A percentile compares a stretch with the other conserved stretches of the same genome.
These are phyloP conservation scores for Neurospora africana DNA, from an alignment of 495 filamentous ascomycete genomes.

Conservation along the genomic window DNA sequence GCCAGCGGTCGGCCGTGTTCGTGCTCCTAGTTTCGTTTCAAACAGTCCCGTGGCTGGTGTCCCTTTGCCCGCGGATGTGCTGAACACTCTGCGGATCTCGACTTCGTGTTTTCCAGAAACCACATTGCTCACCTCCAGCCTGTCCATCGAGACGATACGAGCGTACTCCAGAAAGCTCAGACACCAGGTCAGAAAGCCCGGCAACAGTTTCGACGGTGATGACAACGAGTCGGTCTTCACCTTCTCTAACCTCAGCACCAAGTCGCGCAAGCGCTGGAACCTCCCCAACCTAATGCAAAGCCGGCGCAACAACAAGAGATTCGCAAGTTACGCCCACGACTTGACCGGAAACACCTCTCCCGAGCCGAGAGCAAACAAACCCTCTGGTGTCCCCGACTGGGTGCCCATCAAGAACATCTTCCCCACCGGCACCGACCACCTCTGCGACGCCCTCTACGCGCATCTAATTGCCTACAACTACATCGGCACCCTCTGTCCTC, in stretches of 20 bases:
- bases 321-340: neutral
- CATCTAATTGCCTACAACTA: slow-evolving; percentile 55
- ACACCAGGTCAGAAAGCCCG: slow-evolving; percentile 8
- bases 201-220: neutral
- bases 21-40: neutral
- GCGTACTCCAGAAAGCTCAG: slow-evolving; percentile 32
- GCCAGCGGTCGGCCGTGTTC: neutral
- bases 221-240: slow-evolving; percentile 14
- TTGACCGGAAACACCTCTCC: neutral
- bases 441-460: slow-evolving; percentile 54
- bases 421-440: slow-evolving; percentile 39
- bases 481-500: slow-evolving; percentile 34
- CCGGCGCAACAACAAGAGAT: slow-evolving; percentile 6
- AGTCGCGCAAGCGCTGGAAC: slow-evolving; percentile 14
- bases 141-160: slow-evolving; percentile 38
- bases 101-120: slow-evolving; percentile 36
- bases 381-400: slow-evolving; percentile 21
- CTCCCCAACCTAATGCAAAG: slow-evolving; percentile 9
- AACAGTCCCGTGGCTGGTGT: slow-evolving; percentile 11
- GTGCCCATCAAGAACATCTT: slow-evolving; percentile 48
- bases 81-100: slow-evolving; percentile 31
- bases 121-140: slow-evolving; percentile 34
- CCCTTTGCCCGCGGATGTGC: slow-evolving; percentile 29
- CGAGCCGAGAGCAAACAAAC: neutral
- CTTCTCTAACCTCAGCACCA: slow-evolving; percentile 1